Conservation (phyloP, 1,139 yeast species). For the Candida tetrigidarum region DNA sequence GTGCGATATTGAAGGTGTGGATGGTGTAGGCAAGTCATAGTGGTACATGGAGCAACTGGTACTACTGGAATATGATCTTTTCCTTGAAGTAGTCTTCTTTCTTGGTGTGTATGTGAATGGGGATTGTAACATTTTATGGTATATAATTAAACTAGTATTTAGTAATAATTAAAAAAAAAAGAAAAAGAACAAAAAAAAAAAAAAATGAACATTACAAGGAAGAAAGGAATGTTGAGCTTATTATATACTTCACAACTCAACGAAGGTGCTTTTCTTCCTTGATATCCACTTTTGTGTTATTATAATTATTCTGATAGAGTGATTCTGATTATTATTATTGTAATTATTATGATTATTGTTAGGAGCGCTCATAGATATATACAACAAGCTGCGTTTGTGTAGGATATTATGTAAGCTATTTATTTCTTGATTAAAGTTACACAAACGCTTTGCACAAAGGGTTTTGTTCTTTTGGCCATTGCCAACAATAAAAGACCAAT, state of each 20-base stretch:
- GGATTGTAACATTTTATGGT: slow-evolving; percentile 8
- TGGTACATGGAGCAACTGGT: neutral
- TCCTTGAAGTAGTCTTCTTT: slow-evolving; percentile 1
- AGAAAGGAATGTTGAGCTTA: neutral
- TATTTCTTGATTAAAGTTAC: too few relatives aligned
- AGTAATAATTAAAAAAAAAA: neutral
- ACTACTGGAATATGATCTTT: neutral
- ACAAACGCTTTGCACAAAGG: too few relatives aligned
- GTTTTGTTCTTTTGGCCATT: too few relatives aligned
- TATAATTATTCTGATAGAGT: neutral
- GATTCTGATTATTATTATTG: too few relatives aligned
- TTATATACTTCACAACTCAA: neutral
- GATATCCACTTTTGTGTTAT: neutral
- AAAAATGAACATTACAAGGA: neutral
- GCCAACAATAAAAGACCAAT: too few relatives aligned
- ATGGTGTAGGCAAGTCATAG: slow-evolving; percentile 9
- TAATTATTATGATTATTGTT: too few relatives aligned
- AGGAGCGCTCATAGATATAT: too few relatives aligned
- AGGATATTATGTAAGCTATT: too few relatives aligned
- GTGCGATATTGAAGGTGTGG: slow-evolving; percentile 1
- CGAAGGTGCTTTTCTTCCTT: too few relatives aligned
- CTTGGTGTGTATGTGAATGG: slow-evolving; percentile 13
- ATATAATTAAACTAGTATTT: too few relatives aligned
- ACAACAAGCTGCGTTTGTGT: too few relatives aligned
- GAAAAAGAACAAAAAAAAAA: neutral